Evolutionary conservation across 768 basidiomycete genomes (phyloP), one percentile per base, ranked within the genome.

Genomic region (Trametes sanguinea): DNA sequence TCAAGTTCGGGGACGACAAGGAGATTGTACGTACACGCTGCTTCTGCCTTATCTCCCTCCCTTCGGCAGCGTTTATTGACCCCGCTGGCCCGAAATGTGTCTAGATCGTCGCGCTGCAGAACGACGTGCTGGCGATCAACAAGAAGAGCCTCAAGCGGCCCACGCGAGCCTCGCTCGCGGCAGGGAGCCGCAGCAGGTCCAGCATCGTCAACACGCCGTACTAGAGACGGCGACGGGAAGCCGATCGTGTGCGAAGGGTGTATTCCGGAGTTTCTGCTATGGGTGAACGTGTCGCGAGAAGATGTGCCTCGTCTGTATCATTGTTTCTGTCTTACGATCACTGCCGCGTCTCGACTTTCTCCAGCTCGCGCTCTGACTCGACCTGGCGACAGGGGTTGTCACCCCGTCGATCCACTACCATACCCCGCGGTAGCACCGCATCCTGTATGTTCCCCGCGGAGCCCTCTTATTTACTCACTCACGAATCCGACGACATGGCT

Each of bases 1-100:
- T 99, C 86, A 92, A 89, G 76, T 98, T 95, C 71, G 96, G 95
- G 13, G 93, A 96, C 69, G 95, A 98, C 76, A 92, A 94, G 71
- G 89, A 98, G 72, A 98, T 99, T 72, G 94, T 94, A 68, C 70
- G 91, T 80, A 46, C 27, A 29, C 35, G 40, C 57, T 30, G 16
- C 56, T 22, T 35, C 16, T 39, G 29, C 35, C 3, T 32, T n/a
- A 27, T 16, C 9, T 44, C 30, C 14, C 33, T 33, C 43, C 13
- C 17, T 43, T 22, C 50, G 52, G 10, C 37, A 35, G 48, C 50
- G 22, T 32, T 61, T 65, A 60, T 64, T n/a, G 47, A 30, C 22
- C 32, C 37, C 50, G 40, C 63, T 4, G 40, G 53, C n/a, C 16
- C 30, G 22, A 13, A 16, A 3, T 50, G 13, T 17, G 11, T 43